Conservation (phyloP, 1,139 yeast species). For the Blastobotrys apis region DNA sequence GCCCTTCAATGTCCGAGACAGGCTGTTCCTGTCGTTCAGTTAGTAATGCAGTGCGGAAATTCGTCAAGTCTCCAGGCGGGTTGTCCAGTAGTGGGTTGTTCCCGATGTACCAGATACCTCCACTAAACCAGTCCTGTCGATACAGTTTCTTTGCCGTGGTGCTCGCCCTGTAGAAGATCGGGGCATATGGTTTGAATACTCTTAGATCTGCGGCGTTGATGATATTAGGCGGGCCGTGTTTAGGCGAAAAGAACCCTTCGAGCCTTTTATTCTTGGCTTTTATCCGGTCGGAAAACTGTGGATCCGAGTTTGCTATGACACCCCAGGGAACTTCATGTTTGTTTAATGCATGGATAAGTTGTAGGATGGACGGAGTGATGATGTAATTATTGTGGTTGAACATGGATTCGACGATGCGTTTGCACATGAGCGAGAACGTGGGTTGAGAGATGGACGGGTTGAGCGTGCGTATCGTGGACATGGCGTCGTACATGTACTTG, state of each 20-base stretch:
- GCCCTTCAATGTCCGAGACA: slow-evolving; percentile 19
- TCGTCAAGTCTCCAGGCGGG: not conserved
- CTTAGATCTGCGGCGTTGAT: slow-evolving; percentile 25
- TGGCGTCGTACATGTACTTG: not conserved
- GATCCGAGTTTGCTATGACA: slow-evolving; percentile 30
- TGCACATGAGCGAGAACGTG: slow-evolving; percentile 3
- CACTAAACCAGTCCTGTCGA: not conserved
- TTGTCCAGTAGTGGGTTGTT: slow-evolving; percentile 7
- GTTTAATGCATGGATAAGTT: slow-evolving; percentile 8
- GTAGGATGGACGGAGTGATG: slow-evolving; percentile 8
- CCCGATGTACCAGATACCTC: slow-evolving; percentile 9
- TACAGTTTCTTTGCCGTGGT: not conserved
- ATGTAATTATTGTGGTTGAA: slow-evolving; percentile 3
- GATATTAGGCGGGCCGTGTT: slow-evolving; percentile 12
- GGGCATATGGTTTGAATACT: slow-evolving; percentile 20
- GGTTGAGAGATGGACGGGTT: not conserved
- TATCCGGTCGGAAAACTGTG: slow-evolving; percentile 18
- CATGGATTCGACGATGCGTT: slow-evolving; percentile 3
- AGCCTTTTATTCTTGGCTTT: slow-evolving; percentile 8
- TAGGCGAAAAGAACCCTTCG: slow-evolving; percentile 7
- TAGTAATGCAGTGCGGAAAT: slow-evolving; percentile 12
- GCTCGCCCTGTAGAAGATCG: slow-evolving; percentile 15
- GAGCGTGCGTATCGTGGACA: not conserved
- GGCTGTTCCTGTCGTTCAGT: slow-evolving; percentile 19
- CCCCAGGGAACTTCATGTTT: slow-evolving; percentile 28